Evolutionary conservation across 257 asterid species (phyloP).

Genomic region (Scutellaria baicalensis): DNA sequence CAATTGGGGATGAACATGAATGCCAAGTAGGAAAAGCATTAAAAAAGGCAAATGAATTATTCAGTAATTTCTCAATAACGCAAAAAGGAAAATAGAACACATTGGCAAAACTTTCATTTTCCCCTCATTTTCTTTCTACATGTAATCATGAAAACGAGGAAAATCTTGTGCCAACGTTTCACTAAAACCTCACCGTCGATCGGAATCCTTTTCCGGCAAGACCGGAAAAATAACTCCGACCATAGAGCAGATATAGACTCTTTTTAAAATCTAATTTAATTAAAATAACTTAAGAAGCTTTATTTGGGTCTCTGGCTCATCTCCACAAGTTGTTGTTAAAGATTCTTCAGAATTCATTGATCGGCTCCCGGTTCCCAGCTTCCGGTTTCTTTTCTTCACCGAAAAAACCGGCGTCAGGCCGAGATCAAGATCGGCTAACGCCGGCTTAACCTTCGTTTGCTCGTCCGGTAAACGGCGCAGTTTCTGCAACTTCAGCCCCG

Average conservation of each 20-base stretch:
- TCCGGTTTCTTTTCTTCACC: conserved; percentile 11
- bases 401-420: conserved; percentile 42
- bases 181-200: conserved; percentile 52
- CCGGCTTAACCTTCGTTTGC: conserved; percentile 2
- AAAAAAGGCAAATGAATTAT: too few relatives aligned
- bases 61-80: too few relatives aligned
- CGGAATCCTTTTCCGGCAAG: too few relatives aligned
- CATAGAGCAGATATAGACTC: neutral
- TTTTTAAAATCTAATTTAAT: conserved; percentile 8
- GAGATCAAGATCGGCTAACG: conserved; percentile 57
- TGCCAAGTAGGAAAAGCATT: too few relatives aligned
- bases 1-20: too few relatives aligned
- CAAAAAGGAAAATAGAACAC: conserved; percentile 10
- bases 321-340: conserved; percentile 53
- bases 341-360: conserved; percentile 82
- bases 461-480: conserved; percentile 45
- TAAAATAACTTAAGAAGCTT: conserved; percentile 60
- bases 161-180: conserved; percentile 67
- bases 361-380: conserved; percentile 57
- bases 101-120: conserved; percentile 68
- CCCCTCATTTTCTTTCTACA: conserved; percentile 30
- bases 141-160: conserved; percentile 27
- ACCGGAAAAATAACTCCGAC: too few relatives aligned
- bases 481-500: conserved; percentile 13
- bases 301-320: conserved; percentile 18